Conservation (phyloP, 2,329 filamentous ascomycete species). For the Herpotrichia juniperi region DNA sequence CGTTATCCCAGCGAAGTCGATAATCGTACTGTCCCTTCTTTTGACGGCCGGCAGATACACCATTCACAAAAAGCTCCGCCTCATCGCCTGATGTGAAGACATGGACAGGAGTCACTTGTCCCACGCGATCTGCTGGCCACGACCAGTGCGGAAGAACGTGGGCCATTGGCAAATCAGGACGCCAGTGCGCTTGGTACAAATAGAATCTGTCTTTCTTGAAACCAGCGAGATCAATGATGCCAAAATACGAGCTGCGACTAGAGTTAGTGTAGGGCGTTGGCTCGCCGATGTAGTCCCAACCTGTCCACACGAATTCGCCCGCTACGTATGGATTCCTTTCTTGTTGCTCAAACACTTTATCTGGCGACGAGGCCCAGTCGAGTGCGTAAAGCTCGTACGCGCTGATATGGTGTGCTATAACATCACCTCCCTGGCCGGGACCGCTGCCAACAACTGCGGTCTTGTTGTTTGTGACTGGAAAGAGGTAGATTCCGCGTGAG, state of each 20-base stretch:
- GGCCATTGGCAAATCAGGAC: slow-evolving; percentile 54
- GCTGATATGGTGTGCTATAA: slow-evolving; percentile 47
- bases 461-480: slow-evolving; percentile 54
- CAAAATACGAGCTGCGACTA: slow-evolving; percentile 60
- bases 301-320: slow-evolving; percentile 62
- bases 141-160: slow-evolving; percentile 66
- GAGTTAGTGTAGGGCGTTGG: slow-evolving; percentile 57
- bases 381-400: slow-evolving; percentile 60
- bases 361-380: slow-evolving; percentile 55
- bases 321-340: slow-evolving; percentile 58
- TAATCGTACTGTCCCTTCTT: slow-evolving; percentile 48
- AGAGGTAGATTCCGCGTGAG: slow-evolving; percentile 60
- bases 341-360: slow-evolving; percentile 60
- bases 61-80: slow-evolving; percentile 62
- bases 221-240: slow-evolving; percentile 63
- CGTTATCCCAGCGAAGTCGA: slow-evolving; percentile 61
- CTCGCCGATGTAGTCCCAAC: slow-evolving; percentile 59
- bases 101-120: slow-evolving; percentile 59
- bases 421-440: slow-evolving; percentile 42
- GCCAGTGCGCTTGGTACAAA: slow-evolving; percentile 62
- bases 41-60: slow-evolving; percentile 51
- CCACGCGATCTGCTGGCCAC: slow-evolving; percentile 58
- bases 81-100: slow-evolving; percentile 60
- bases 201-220: slow-evolving; percentile 64
- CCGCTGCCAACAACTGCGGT: slow-evolving; percentile 49